Evolutionary conservation across 2,329 filamentous ascomycete species (phyloP).

Genomic region (Alternaria atra): DNA sequence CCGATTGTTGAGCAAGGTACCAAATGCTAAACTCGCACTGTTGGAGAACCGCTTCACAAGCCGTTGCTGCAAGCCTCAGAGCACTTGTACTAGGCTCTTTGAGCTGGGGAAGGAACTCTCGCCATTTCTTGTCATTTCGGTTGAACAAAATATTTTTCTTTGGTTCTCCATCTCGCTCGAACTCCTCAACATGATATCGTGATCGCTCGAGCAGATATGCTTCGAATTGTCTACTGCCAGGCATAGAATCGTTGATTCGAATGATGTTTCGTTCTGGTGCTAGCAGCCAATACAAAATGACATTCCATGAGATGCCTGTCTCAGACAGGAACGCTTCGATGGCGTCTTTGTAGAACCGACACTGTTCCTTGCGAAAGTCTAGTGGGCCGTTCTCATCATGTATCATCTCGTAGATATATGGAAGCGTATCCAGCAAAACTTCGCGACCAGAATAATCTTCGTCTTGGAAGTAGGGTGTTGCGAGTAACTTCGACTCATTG

Average conservation of each 20-base stretch:
- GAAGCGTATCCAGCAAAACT: conserved; percentile 37
- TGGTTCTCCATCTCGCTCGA: conserved; percentile 18
- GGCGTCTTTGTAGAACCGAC: conserved; percentile 47
- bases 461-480: conserved; percentile 48
- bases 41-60: conserved; percentile 50
- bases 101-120: conserved; percentile 41
- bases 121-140: conserved; percentile 42
- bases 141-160: conserved; percentile 31
- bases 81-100: conserved; percentile 27
- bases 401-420: conserved; percentile 39
- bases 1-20: conserved; percentile 51
- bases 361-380: conserved; percentile 48
- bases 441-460: conserved; percentile 24
- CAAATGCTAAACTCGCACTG: conserved; percentile 51
- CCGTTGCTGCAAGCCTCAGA: conserved; percentile 45
- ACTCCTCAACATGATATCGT: conserved; percentile 34
- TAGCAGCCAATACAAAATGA: conserved; percentile 53
- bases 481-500: conserved; percentile 53
- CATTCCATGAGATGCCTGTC: conserved; percentile 47
- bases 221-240: conserved; percentile 16
- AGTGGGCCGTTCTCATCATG: conserved; percentile 35
- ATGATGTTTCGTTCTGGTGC: conserved; percentile 31
- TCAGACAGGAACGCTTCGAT: conserved; percentile 48
- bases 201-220: conserved; percentile 28
- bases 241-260: conserved; percentile 17